phyloP scores from a whole-genome alignment of 1,284 basidiomycete genomes.

The Melampsora americana region DNA sequence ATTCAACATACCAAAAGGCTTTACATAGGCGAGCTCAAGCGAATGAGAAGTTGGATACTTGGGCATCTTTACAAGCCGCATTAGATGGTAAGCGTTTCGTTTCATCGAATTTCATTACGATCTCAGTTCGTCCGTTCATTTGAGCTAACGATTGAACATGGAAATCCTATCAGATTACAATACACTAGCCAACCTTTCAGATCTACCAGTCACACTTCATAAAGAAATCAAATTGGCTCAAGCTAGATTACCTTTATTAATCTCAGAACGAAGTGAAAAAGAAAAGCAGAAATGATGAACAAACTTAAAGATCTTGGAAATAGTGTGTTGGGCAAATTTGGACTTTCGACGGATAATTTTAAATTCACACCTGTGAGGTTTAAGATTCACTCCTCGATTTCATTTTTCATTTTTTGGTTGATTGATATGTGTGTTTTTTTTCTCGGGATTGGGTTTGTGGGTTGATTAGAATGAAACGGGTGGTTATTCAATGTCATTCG shows the following conservation, averaged over 20 bases:
- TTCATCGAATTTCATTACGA: neutral
- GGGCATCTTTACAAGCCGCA: slow-evolving; percentile 74
- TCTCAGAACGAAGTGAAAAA: slow-evolving; percentile 71
- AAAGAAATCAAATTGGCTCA: slow-evolving; percentile 61
- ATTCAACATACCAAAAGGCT: slow-evolving; percentile 79
- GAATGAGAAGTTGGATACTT: slow-evolving; percentile 74
- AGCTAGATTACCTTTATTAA: slow-evolving; percentile 63
- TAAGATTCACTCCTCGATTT: no score
- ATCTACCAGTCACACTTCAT: slow-evolving; percentile 61
- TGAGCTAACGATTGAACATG: slow-evolving; percentile 14
- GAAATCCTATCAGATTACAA: slow-evolving; percentile 70
- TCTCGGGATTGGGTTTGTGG: neutral
- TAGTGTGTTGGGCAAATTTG: slow-evolving; percentile 70
- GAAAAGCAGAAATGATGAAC: slow-evolving; percentile 86
- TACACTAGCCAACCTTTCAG: slow-evolving; percentile 64
- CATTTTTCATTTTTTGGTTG: neutral
- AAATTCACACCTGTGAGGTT: slow-evolving; percentile 68
- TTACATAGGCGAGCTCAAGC: slow-evolving; percentile 79
- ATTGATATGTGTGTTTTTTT: neutral
- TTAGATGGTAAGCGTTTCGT: slow-evolving; percentile 67
- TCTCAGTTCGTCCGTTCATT: neutral
- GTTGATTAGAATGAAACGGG: slow-evolving; percentile 25
- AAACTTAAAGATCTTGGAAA: slow-evolving; percentile 93
- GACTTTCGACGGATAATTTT: slow-evolving; percentile 62
- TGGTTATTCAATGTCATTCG: slow-evolving; percentile 42